Base-by-base conservation (phyloP, 176 grass and related monocot species). In the Raddia guianensis region DNA sequence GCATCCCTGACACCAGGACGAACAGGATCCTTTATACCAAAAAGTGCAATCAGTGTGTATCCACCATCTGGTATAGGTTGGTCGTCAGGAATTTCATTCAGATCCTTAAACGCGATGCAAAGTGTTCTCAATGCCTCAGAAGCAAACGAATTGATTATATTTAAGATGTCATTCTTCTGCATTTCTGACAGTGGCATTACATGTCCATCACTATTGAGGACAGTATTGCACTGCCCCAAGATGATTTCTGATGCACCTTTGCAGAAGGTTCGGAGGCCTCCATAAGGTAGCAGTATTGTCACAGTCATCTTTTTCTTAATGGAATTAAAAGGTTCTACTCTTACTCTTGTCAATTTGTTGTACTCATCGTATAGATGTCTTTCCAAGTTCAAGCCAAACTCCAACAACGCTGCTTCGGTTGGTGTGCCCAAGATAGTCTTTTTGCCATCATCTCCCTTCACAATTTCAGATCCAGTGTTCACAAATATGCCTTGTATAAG, bases 241-340 rank as follows among this genome's bases (percentile, higher is more conserved):
- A 98, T 77, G 74, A 98, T 89, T 91, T 98, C 95, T 18, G 95
- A 80, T 61, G 85, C 92, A 60, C 95, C 95, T 94, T 97, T 98
- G 62, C 87, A 92, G 80, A 91, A 94, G 35, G 87, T 80, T 13
- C 92, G 87, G 50, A 90, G 46, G 12, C 80, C 77, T 87, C 92
- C 91, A 44, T 83, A 65, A 59, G 91, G 87, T 90, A 92, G 80
- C 49, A 76, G 67, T 83, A 98, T 74, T 54, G 90, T 59, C 45
- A 97, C 91, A 51, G 95, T 94, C 95, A 97, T 97, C 37, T 85
- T 97, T 87, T 97, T 97, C 83, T 88, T 94, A 59, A 93, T 82
- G 75, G 91, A 97, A 75, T 91, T 93, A 18, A 97, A 97, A 63
- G 94, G 94, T n/a, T 97, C 91, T 56, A 97, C 69, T 70, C 74